phyloP scores from a whole-genome alignment of 305 asterid species.

The Rubia occidens region DNA sequence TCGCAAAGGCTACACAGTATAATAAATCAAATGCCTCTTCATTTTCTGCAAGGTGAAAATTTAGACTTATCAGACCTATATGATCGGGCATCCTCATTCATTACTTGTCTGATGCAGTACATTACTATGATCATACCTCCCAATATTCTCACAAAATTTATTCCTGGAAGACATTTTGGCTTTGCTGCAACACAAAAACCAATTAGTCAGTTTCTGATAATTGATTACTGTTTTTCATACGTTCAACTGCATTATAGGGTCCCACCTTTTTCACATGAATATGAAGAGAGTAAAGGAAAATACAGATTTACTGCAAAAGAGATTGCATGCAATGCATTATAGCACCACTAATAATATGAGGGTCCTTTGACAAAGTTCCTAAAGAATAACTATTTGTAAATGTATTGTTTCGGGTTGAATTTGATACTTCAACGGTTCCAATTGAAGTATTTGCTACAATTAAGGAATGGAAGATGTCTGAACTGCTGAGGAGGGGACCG shows the following conservation, averaged over 20 bases:
- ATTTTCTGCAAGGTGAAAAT: slow-evolving; percentile 46
- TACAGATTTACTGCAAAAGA: not conserved
- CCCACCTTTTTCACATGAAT: not conserved
- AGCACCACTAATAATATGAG: not conserved
- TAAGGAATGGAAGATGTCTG: not conserved
- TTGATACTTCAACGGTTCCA: not conserved
- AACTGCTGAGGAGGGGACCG: not conserved
- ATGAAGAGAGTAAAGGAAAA: not conserved
- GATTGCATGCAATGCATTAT: not conserved
- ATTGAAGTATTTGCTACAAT: not conserved
- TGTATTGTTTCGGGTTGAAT: not conserved
- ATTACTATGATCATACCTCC: slow-evolving; percentile 43
- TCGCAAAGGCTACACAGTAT: slow-evolving; percentile 68
- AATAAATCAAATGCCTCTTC: slow-evolving; percentile 77
- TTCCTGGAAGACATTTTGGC: slow-evolving; percentile 71
- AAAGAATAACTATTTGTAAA: not conserved
- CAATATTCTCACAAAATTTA: slow-evolving; percentile 55
- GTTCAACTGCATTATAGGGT: not conserved
- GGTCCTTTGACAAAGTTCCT: not conserved
- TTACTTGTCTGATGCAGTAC: not conserved
- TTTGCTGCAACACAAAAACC: slow-evolving; percentile 40
- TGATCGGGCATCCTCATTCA: slow-evolving; percentile 6
- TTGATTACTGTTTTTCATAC: not conserved
- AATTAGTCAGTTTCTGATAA: not conserved
- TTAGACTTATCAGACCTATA: slow-evolving; percentile 10